Evolutionary conservation across 2,329 filamentous ascomycete genomes (phyloP).

Genomic region (Aspergillus sp.): DNA sequence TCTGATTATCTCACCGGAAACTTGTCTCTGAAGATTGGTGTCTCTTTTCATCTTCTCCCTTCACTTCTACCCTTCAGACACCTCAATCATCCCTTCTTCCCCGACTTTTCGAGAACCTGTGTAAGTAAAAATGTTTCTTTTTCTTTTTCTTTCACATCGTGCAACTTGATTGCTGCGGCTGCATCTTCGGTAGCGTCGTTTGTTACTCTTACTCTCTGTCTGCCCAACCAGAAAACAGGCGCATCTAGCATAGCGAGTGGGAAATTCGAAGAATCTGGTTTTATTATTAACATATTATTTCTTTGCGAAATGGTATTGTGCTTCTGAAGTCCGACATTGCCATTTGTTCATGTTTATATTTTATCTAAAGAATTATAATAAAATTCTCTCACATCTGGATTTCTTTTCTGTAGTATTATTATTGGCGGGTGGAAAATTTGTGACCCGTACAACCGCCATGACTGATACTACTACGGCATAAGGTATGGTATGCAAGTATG

Average conservation of each 20-base stretch:
- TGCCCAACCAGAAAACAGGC: constrained; percentile 5
- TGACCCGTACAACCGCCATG: no score
- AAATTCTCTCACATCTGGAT: no score
- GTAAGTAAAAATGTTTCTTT: not conserved
- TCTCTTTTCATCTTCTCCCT: not conserved
- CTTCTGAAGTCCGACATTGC: not conserved
- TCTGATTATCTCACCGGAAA: not conserved
- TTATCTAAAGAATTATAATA: no score
- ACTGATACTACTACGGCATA: no score
- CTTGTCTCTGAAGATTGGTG: not conserved
- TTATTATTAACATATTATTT: not conserved
- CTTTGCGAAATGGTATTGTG: not conserved
- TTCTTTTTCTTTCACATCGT: not conserved
- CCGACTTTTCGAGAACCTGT: not conserved
- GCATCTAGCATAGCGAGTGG: constrained; percentile 11
- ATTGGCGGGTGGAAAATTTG: no score
- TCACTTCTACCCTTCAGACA: not conserved
- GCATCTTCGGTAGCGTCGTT: constrained; percentile 10
- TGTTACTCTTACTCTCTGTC: not conserved
- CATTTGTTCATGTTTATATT: not conserved
- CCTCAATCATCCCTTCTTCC: not conserved
- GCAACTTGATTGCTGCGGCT: not conserved
- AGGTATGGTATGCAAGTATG: no score
- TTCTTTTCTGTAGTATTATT: no score
- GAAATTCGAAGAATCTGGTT: not conserved